phyloP scores from a whole-genome alignment of 306 rosid species.

The Adenanthera pavonina region DNA sequence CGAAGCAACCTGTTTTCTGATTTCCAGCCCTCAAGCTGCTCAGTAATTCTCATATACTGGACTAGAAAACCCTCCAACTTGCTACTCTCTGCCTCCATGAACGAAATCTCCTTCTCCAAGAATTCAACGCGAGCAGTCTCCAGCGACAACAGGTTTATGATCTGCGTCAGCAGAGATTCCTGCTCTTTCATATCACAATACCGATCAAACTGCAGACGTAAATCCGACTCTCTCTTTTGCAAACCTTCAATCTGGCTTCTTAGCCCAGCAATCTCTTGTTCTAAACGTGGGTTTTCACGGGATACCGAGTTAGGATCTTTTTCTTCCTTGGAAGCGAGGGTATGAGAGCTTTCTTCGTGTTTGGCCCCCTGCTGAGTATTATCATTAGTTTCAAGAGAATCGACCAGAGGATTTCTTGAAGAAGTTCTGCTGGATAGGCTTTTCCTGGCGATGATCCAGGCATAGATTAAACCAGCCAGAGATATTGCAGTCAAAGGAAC shows the following conservation, averaged over 20 bases:
- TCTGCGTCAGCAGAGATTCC: slow-evolving; percentile 55
- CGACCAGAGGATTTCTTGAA: slow-evolving; percentile 13
- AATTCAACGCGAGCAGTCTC: slow-evolving; percentile 58
- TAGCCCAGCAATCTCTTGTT: slow-evolving; percentile 51
- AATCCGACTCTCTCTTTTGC: slow-evolving; percentile 57
- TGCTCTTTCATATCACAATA: slow-evolving; percentile 66
- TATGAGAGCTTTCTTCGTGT: slow-evolving; percentile 43
- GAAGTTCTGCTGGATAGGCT: slow-evolving; percentile 27
- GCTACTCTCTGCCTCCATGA: slow-evolving; percentile 50
- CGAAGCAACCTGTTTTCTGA: slow-evolving; percentile 56
- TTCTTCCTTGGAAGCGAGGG: slow-evolving; percentile 34
- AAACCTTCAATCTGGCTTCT: slow-evolving; percentile 55
- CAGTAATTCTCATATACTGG: slow-evolving; percentile 47
- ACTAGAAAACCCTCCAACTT: slow-evolving; percentile 50
- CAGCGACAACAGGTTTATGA: slow-evolving; percentile 49
- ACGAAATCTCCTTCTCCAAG: slow-evolving; percentile 59
- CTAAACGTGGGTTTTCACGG: slow-evolving; percentile 28
- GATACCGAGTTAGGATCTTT: slow-evolving; percentile 33
- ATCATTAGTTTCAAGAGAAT: slow-evolving; percentile 37
- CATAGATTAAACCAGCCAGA: slow-evolving; percentile 65
- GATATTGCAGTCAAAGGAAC: slow-evolving; percentile 65
- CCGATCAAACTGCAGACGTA: slow-evolving; percentile 51
- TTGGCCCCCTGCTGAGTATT: slow-evolving; percentile 33
- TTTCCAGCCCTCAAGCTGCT: slow-evolving; percentile 55
- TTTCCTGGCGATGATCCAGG: slow-evolving; percentile 59